phyloP scores from a whole-genome alignment of 2,329 filamentous ascomycete genomes.

The Plectosphaerella cucumerina region DNA sequence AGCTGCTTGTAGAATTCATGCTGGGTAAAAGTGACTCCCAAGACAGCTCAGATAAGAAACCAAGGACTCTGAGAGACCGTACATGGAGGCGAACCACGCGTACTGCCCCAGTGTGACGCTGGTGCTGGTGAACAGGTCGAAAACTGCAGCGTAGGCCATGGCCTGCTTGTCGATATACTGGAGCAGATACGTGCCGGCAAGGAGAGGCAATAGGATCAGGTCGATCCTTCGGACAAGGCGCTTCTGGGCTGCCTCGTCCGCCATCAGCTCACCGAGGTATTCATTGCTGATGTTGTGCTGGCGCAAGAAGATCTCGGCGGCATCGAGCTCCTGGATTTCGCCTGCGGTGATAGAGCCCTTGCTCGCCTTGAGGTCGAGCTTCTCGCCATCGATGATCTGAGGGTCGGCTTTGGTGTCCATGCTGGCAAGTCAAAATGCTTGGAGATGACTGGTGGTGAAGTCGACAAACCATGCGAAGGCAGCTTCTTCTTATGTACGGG shows the following conservation, averaged over 20 bases:
- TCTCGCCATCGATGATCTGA: slow-evolving; percentile 5
- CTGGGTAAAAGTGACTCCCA: too few relatives aligned
- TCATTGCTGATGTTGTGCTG: slow-evolving; percentile 38
- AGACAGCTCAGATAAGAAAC: too few relatives aligned
- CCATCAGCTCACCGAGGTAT: slow-evolving; percentile 37
- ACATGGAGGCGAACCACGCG: slow-evolving; percentile 50
- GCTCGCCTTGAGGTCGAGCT: slow-evolving; percentile 8
- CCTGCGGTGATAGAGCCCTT: slow-evolving; percentile 7
- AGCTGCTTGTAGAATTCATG: too few relatives aligned
- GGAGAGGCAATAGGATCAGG: slow-evolving; percentile 43
- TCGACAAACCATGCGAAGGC: too few relatives aligned
- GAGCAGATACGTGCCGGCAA: slow-evolving; percentile 44
- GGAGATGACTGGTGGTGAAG: too few relatives aligned
- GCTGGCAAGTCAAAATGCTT: not conserved
- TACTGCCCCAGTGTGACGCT: slow-evolving; percentile 43
- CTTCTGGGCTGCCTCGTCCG: slow-evolving; percentile 28
- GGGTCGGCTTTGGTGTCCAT: not conserved
- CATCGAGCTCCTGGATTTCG: slow-evolving; percentile 33
- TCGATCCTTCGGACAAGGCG: slow-evolving; percentile 41
- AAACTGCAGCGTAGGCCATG: slow-evolving; percentile 49
- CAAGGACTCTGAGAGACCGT: too few relatives aligned
- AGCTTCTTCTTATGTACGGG: too few relatives aligned
- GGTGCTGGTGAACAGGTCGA: slow-evolving; percentile 47
- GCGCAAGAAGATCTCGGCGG: slow-evolving; percentile 43
- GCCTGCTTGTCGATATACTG: slow-evolving; percentile 56